Evolutionary conservation across 768 basidiomycete genomes (phyloP).

Genomic region (Phlegmacium glaucopus): DNA sequence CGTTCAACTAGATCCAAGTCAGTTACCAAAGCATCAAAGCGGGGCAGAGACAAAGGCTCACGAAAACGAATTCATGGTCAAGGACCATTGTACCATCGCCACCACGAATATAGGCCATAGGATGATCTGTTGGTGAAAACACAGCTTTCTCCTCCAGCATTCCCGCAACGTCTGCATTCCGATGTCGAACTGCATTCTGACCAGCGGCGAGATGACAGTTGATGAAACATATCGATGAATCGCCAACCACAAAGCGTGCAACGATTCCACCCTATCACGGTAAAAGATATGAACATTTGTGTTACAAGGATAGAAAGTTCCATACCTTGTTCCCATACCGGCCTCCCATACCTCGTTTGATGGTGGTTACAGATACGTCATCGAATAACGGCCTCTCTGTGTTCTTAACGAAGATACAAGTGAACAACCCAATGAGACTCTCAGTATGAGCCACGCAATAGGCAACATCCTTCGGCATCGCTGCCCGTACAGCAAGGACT

Average conservation of each 20-base stretch:
- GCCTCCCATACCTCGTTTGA: slow-evolving; percentile 92
- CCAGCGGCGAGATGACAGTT: slow-evolving; percentile 98
- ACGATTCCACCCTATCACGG: slow-evolving; percentile 93
- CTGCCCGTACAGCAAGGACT: slow-evolving; percentile 62
- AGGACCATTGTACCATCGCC: slow-evolving; percentile 91
- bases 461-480: slow-evolving; percentile 68
- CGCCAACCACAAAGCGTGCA: slow-evolving; percentile 85
- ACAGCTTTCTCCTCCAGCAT: slow-evolving; percentile 81
- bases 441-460: slow-evolving; percentile 83
- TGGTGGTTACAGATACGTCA: slow-evolving; percentile 70
- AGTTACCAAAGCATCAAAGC: neutral
- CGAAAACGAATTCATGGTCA: slow-evolving; percentile 93
- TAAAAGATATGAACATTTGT: too few relatives aligned
- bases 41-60: slow-evolving; percentile 38
- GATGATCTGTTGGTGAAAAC: slow-evolving; percentile 54
- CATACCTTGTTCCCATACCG: slow-evolving; percentile 93
- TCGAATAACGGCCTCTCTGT: slow-evolving; percentile 56
- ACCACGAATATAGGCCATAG: slow-evolving; percentile 76
- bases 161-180: slow-evolving; percentile 85
- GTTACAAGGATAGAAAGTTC: slow-evolving; percentile 1
- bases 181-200: slow-evolving; percentile 73
- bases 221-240: slow-evolving; percentile 91
- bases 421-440: slow-evolving; percentile 88
- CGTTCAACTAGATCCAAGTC: slow-evolving; percentile 57
- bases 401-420: slow-evolving; percentile 70